These are phyloP conservation scores for Klebsormidium nitens DNA, from an alignment of 139 green algal genomes.

Conservation along the genomic window DNA sequence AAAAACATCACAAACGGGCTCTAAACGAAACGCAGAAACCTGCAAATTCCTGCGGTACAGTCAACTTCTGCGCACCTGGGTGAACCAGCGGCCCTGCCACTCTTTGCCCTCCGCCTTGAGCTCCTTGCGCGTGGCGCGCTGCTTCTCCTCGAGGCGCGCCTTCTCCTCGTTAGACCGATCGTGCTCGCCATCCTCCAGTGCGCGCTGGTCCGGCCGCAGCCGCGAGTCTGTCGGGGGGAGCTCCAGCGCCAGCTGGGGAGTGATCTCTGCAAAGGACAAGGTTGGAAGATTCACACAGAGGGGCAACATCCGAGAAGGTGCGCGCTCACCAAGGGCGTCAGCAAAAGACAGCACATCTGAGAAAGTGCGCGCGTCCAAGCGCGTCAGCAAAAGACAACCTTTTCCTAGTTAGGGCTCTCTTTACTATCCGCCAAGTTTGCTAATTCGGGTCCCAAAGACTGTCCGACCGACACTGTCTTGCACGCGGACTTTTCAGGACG, in stretches of 20 bases:
- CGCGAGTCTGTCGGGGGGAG: slow-evolving; percentile 6
- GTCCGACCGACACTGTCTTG: too few relatives aligned
- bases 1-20: too few relatives aligned
- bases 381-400: too few relatives aligned
- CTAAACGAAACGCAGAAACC: too few relatives aligned
- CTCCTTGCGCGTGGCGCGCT: slow-evolving; percentile 5
- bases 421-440: too few relatives aligned
- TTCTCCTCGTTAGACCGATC: slow-evolving; percentile 14
- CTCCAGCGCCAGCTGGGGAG: not conserved
- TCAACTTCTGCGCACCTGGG: not conserved
- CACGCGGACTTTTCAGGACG: not conserved
- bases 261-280: not conserved
- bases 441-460: too few relatives aligned
- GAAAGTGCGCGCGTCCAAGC: too few relatives aligned
- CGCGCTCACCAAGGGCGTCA: not conserved
- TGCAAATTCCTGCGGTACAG: not conserved
- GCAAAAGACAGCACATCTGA: not conserved
- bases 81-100: slow-evolving; percentile 20
- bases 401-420: too few relatives aligned
- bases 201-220: not conserved
- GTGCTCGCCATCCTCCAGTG: not conserved
- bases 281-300: too few relatives aligned
- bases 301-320: too few relatives aligned
- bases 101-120: not conserved
- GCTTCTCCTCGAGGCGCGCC: slow-evolving; percentile 30